Evolutionary conservation across 176 grass and related monocot genomes (phyloP), one percentile per base, ranked within the genome.

Genomic region (Phyllostachys edulis): DNA sequence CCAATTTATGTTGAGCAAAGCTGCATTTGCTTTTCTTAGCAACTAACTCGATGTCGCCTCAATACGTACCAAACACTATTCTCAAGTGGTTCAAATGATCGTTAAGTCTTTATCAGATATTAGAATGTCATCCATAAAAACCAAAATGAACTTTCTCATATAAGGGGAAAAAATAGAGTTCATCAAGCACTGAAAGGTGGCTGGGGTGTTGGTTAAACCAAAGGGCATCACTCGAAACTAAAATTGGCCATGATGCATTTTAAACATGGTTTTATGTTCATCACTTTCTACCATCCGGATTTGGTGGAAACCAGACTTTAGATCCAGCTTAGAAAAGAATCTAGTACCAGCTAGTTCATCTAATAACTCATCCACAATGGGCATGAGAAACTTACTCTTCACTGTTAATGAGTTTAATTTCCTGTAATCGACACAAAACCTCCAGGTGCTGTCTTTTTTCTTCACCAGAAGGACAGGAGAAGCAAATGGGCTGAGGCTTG

Each of bases 21-120:
- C 6, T 16, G 5, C 78, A 69, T 10, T 63, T 67, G 6, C 6
- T n/a, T 0, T 4, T 5, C 5, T 40, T 78, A 0, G 1, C 29
- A 0, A 14, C 63, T n/a, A 17, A 65, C 1, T 5, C 32, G 26
- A 15, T 63, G 9, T 0, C 14, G 3, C 5, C n/a, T 26, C 13
- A 63, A 15, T 0, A 15, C n/a, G n/a, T 1, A 0, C 1, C 1
- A 0, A 78, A 1, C 0, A 71, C 68, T 2, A 26, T 0, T 0
- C 6, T 0, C 3, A 71, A 2, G 2, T 71, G 68, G 0, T 1
- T 1, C 0, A 71, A 0, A 26, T 71, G 68, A 0, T 24, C 41
- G 5, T 1, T 4, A 12, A 44, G 0, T 41, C 6, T 0, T n/a
- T n/a, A 27, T 12, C 50, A 3, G 49, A 72, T 0, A 27, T 7